Base-by-base conservation (phyloP, 1,284 basidiomycete species). In the Irpex sp. region DNA sequence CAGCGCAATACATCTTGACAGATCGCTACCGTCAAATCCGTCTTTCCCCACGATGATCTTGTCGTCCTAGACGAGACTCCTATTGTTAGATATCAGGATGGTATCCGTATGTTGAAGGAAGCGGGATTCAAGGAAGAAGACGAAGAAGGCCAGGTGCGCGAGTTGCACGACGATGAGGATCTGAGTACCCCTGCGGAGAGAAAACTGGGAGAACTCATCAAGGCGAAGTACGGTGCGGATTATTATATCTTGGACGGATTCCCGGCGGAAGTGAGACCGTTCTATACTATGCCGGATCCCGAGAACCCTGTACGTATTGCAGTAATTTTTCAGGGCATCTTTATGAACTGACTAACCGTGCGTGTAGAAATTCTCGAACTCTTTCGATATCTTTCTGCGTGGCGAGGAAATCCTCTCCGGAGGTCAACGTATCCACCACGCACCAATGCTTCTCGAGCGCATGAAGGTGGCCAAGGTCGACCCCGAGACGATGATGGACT, bases 361-460 rank as follows among this genome's bases (percentile, higher is more conserved):
- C 57, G 2, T 38, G 19, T 55, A 69, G 67, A 69, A 70, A 58
- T 79, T 86, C 62, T 88, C 87, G 61, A 89, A 89, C 78, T 89
- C 87, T 63, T 90, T 88, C 76, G 88, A 91, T 74, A 87, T 90
- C 74, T 89, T 90, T 81, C 83, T 91, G 78, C 81, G 88, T 11
- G 88, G 88, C 17, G 86, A 91, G 72, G 88, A 91, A 77, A 88
- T 91, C 69, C 77, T 90, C 7, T 87, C 85, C 2, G 88, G 88
- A 15, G 87, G 87, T 6, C 88, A 91, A 75, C 83, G 87, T 73
- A 81, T 88, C 38, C 88, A 90, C 74, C 80, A 86, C 69, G 82
- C 87, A 4, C 76, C 77, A 5, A 77, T 85, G 70, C 77, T 90
- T 62, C 83, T 83, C 67, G 76, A 83, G 73, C 76, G 82, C 62